Conservation (phyloP, 1,139 yeast species). For the Magnusiomyces tetraspermus region DNA sequence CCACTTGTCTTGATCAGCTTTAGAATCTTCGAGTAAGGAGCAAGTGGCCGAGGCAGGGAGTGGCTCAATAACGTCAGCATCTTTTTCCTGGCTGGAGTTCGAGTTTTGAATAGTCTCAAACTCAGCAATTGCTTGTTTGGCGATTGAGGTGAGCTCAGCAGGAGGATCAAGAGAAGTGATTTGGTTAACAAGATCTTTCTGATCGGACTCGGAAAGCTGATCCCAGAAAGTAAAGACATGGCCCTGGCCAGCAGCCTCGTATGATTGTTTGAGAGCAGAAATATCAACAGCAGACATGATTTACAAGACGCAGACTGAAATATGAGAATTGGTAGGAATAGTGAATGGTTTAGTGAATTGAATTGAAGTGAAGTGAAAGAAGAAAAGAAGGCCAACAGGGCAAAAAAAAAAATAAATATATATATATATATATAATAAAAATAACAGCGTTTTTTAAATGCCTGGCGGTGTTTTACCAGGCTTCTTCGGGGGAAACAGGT, state of each 20-base stretch:
- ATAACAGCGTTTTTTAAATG: too few relatives aligned
- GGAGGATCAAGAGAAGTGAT: conserved; percentile 32
- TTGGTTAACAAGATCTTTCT: conserved; percentile 27
- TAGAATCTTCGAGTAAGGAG: conserved; percentile 26
- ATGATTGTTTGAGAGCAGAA: conserved; percentile 21
- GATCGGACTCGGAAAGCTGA: conserved; percentile 25
- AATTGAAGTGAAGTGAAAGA: too few relatives aligned
- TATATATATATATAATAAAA: too few relatives aligned
- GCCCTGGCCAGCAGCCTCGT: conserved; percentile 34
- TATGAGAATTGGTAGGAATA: too few relatives aligned
- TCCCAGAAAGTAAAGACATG: conserved; percentile 36
- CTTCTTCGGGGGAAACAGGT: too few relatives aligned
- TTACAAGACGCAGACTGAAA: neutral
- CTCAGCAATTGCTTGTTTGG: conserved; percentile 21
- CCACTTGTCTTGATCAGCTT: conserved; percentile 37
- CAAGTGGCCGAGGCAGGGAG: conserved; percentile 32
- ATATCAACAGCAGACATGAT: neutral
- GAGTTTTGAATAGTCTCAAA: conserved; percentile 8
- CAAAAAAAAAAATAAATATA: too few relatives aligned
- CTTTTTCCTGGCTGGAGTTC: neutral
- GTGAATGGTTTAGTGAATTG: too few relatives aligned
- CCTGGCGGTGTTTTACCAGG: too few relatives aligned
- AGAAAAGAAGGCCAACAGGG: too few relatives aligned
- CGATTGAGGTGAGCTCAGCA: conserved; percentile 26
- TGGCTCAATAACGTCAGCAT: conserved; percentile 24